Base-by-base conservation (phyloP, 1,284 basidiomycete genomes). In the Moesziomyces sp. region DNA sequence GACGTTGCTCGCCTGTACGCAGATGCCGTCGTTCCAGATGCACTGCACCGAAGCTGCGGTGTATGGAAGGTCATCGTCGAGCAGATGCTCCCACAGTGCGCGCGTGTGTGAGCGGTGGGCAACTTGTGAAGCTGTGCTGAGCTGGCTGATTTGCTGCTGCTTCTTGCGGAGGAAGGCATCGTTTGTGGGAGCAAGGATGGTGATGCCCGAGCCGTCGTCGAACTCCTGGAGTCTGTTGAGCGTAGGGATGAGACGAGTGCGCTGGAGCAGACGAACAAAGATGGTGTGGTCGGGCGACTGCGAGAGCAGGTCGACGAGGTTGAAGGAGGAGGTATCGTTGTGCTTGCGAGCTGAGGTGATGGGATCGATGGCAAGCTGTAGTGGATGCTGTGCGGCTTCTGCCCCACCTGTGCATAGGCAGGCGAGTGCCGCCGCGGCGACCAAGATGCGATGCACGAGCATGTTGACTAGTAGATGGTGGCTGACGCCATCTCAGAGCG, bases 141-240 rank as follows among this genome's bases (percentile, higher is more conserved):
- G 56, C 16, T 10, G 30, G 43, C 46, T 18, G 33, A 53, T 40
- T 40, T 79, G 63, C 40, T 63, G 51, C 13, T 72, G 52, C 23
- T 46, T 57, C 66, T 75, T 72, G 23, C 64, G 52, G 11, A 65
- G 46, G 38, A 83, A 76, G 7, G 81, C 81, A 9, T 76, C 73
- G 85, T 99, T 94, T 18, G 93, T 97, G 0, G 97, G 97, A 0
- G 97, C 97, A 79, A 97, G 97, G 52, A 99, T 85, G 16, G 96
- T 97, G 79, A 89, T 88, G 42, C 88, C 90, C 55, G 91, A 90
- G 10, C 74, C 60, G 21, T 76, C 73, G 35, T 74, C 74, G 24
- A 82, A 72, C 28, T 79, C 73, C 46, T 82, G 77, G 61, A 99
- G 89, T 70, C 87, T 89, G 83, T 96, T 97, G 72, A 99, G 87